phyloP scores from a whole-genome alignment of 352 stramenopile genomes.

The Peronosclerospora sorghi region DNA sequence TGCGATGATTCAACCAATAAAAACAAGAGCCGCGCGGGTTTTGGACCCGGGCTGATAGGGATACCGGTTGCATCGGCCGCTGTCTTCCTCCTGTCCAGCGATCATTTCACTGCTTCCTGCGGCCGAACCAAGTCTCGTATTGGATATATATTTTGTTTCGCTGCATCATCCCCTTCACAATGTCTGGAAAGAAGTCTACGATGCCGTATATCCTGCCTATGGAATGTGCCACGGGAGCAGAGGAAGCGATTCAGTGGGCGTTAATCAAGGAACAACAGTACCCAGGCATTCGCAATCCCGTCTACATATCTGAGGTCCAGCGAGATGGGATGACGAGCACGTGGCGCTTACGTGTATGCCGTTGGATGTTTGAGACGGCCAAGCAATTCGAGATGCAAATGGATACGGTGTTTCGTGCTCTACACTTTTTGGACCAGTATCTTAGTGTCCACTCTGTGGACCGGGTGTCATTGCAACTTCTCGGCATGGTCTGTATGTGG shows the following conservation, averaged over 20 bases:
- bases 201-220: constrained; percentile 23
- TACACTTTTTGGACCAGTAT: constrained; percentile 69
- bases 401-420: constrained; percentile 44
- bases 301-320: constrained; percentile 39
- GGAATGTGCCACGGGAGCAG: constrained; percentile 7
- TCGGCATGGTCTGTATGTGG: constrained; percentile 70
- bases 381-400: constrained; percentile 60
- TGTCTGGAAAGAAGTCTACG: constrained; percentile 7
- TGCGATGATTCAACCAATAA: too few species aligned
- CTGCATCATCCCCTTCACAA: background rate
- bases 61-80: constrained; percentile 12
- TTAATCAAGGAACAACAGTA: constrained; percentile 32
- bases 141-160: constrained; percentile 11
- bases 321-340: constrained; percentile 45
- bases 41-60: constrained; percentile 9
- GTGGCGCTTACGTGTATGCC: constrained; percentile 63
- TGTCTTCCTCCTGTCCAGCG: constrained; percentile 9
- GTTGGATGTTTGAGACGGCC: constrained; percentile 74
- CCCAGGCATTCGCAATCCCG: constrained; percentile 16
- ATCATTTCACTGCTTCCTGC: constrained; percentile 29
- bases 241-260: constrained; percentile 28
- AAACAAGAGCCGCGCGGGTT: background rate
- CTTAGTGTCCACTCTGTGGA: constrained; percentile 57
- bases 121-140: constrained; percentile 17
- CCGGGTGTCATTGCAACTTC: constrained; percentile 53